A percentile compares a stretch with the other conserved stretches of the same genome.
Evolutionary conservation across 306 rosid genomes (phyloP).

Genomic region (Quercus cerris): DNA sequence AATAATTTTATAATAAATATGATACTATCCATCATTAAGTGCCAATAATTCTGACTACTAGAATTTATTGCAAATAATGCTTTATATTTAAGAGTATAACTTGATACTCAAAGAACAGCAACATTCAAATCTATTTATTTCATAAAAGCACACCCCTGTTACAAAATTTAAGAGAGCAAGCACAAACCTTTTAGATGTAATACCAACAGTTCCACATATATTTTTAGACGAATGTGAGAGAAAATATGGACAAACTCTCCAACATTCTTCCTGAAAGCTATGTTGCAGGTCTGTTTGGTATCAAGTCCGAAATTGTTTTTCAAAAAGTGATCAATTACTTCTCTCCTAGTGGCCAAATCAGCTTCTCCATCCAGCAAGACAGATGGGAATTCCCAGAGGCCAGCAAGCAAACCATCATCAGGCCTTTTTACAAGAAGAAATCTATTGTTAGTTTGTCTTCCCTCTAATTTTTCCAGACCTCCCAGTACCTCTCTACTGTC

Average conservation of each 20-base stretch:
- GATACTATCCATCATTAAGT: too few relatives aligned
- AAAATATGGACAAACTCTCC: conserved; percentile 89
- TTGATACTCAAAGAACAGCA: neutral
- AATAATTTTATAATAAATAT: too few relatives aligned
- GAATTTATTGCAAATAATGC: too few relatives aligned
- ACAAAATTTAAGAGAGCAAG: neutral
- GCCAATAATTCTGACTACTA: too few relatives aligned
- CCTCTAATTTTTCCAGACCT: conserved; percentile 24
- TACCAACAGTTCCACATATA: conserved; percentile 69
- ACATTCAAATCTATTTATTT: neutral
- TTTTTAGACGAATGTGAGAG: conserved; percentile 86
- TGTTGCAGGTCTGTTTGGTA: conserved; percentile 38
- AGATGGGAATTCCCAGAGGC: conserved; percentile 98
- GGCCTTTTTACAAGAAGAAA: conserved; percentile 88
- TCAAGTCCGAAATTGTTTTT: conserved; percentile 47
- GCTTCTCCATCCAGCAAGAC: conserved; percentile 62
- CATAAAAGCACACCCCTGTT: neutral
- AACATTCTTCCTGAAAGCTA: conserved; percentile 61
- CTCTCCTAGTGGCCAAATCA: conserved; percentile 41
- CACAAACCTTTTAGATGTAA: conserved; percentile 58
- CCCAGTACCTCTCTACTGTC: conserved; percentile 57
- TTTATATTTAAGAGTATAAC: too few relatives aligned
- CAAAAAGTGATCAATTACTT: conserved; percentile 49
- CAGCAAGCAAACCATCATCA: conserved; percentile 88
- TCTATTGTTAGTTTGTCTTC: conserved; percentile 32